A percentile compares a stretch with the other conserved stretches of the same genome.
Evolutionary conservation across 306 rosid species (phyloP).

Genomic region (Castanospermum australe): DNA sequence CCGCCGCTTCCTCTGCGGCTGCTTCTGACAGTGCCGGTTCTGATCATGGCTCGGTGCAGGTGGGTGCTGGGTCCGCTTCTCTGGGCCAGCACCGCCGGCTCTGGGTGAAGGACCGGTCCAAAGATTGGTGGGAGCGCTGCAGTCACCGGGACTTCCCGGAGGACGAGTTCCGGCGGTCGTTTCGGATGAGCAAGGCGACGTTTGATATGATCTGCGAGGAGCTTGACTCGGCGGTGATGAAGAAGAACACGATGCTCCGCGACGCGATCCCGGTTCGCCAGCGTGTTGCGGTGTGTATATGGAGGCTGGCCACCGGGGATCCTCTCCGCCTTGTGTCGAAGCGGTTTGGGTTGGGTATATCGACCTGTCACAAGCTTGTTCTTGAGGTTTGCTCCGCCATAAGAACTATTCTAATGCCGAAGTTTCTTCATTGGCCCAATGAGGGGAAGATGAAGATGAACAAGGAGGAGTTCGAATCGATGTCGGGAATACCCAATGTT

Average conservation of each 20-base stretch:
- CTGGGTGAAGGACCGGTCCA: constrained; percentile 85
- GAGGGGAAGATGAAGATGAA: constrained; percentile 21
- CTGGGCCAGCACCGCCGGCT: constrained; percentile 47
- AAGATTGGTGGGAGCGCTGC: constrained; percentile 79
- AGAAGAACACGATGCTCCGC: constrained; percentile 85
- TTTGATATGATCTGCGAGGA: constrained; percentile 70
- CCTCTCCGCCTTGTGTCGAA: constrained; percentile 74
- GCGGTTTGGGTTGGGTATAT: constrained; percentile 76
- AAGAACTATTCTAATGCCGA: constrained; percentile 59
- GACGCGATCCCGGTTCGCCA: constrained; percentile 87
- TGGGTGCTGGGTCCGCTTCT: not conserved
- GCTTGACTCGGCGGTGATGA: constrained; percentile 58
- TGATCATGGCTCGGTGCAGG: not conserved
- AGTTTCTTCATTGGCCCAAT: constrained; percentile 64
- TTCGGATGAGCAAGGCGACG: constrained; percentile 72
- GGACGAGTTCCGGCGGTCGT: constrained; percentile 56
- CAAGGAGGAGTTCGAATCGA: constrained; percentile 41
- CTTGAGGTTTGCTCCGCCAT: constrained; percentile 76
- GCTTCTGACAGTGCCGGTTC: not conserved
- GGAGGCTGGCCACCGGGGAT: constrained; percentile 81
- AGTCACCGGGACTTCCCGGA: constrained; percentile 58
- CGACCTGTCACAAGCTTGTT: constrained; percentile 82
- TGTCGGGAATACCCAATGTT: constrained; percentile 54
- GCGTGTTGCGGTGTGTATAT: constrained; percentile 80
- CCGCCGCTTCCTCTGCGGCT: constrained; percentile 6